Base-by-base conservation (phyloP, 306 rosid genomes). In the Pyrus bretschneideri region DNA sequence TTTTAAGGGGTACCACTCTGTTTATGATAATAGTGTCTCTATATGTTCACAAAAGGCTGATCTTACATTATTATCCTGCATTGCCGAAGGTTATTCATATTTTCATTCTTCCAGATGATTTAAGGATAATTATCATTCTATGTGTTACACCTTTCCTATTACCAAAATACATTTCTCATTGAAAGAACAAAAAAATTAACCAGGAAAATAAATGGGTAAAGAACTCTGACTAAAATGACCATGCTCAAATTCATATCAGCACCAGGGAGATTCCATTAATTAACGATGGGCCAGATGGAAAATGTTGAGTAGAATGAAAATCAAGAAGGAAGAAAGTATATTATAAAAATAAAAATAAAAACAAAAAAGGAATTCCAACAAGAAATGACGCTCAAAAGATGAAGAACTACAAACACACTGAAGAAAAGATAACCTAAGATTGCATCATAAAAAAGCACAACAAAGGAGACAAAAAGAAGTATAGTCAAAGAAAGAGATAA, bases 251-350 rank as follows among this genome's bases (percentile, higher is more conserved):
- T 33, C 14, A 1, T 72, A 38, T 23, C 55, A 58, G 65, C 10
- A 40, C 33, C 19, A 55, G 27, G 55, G 25, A 33, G 38, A 29
- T 58, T 61, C 65, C 55, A 21, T 31, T 6, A 55, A 33, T 33
- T 30, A 33, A 15, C 15, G 4, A 33, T 51, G 49, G 19, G 40
- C 33, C 7, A 29, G 17, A 62, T 13, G 40, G 38, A 55, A 57
- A 72, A 72, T 72, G 13, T 14, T 52, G 27, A 51, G 31, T 17
- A 77, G 65, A 75, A 19, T 14, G 27, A 46, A 59, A 82, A 71
- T 25, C 71, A 78, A 21, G 29, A 57, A 21, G 44, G 21, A 52
- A 76, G 35, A 18, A 54, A 33, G 44, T 14, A 22, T 65, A 31
- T 17, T 40, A 66, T 33, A 40, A 3, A 49, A 42, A 31, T 45